A percentile compares a stretch with the other conserved stretches of the same genome.
Evolutionary conservation across 768 basidiomycete species (phyloP).

Genomic region (Leccinum boreale): DNA sequence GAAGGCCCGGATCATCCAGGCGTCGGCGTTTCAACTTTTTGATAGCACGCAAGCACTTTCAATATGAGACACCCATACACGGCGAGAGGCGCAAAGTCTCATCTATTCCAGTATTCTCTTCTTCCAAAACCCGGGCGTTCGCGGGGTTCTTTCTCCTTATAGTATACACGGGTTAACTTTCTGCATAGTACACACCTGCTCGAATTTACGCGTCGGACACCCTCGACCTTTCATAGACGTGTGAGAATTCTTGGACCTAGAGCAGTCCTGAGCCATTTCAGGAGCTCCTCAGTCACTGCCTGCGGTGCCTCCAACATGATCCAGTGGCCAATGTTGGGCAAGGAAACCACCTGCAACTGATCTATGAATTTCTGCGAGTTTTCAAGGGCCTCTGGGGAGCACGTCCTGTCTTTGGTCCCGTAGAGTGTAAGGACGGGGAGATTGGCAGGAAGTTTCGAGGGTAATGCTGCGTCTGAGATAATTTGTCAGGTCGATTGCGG

Average conservation of each 20-base stretch:
- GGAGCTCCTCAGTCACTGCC: slow-evolving; percentile 46
- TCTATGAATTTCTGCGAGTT: slow-evolving; percentile 50
- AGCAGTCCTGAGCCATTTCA: slow-evolving; percentile 40
- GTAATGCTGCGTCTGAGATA: slow-evolving; percentile 41
- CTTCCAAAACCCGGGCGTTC: not conserved
- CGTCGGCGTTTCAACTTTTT: not conserved
- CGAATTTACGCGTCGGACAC: not conserved
- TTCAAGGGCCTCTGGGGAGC: slow-evolving; percentile 38
- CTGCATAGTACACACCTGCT: not conserved
- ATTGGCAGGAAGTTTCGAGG: slow-evolving; percentile 39
- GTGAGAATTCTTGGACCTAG: not conserved
- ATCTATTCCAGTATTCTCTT: too few species aligned
- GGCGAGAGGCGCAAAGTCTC: not conserved
- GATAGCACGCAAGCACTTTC: not conserved
- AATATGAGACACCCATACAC: not conserved
- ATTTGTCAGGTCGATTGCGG: not conserved
- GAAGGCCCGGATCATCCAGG: not conserved
- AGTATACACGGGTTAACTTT: not conserved
- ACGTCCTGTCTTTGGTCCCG: slow-evolving; percentile 38
- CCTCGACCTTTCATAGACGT: slow-evolving; percentile 6
- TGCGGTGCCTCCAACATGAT: slow-evolving; percentile 61
- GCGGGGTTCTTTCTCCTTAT: not conserved
- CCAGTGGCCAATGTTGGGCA: slow-evolving; percentile 67
- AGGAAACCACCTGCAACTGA: slow-evolving; percentile 45
- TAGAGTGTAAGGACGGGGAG: slow-evolving; percentile 62